Evolutionary conservation across 2,329 filamentous ascomycete species (phyloP), one percentile per base, ranked within the genome.

Genomic region (Diaporthe ampelina): DNA sequence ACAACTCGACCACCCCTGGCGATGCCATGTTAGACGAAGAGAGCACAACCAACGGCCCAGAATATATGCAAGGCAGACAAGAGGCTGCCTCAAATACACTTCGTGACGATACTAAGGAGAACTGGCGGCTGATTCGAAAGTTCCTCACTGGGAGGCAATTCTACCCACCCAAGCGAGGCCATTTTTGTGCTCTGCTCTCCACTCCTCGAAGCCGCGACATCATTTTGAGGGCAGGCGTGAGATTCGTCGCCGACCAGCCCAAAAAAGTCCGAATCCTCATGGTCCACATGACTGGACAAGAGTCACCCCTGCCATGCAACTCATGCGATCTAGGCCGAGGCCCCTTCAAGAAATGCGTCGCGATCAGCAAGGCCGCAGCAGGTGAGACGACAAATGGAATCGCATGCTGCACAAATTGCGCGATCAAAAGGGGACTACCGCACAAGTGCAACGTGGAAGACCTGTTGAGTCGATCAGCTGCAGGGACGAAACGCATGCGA

Each of bases 401-500:
- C 1, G n/a, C 59, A 0, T 63, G 70, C 17, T 75, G 73, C 19
- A 67, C 72, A 10, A 75, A 73, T 8, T 75, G 73, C 48, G 71
- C 48, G 17, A 58, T 21, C 17, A 70, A 48, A 1, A 29, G 37
- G 5, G 1, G 9, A 1, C 5, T 54, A 2, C 29, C 43, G 4
- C 21, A 8, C 0, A n/a, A 7, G 8, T 75, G 73, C 21, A 72
- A 70, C 8, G 4, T 73, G 3, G 2, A 52, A 35, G 35, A 61
- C 24, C 4, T 69, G 8, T 17, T 43, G 40, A 17, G n/a, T 3
- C 7, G 61, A 11, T n/a, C n/a, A 13, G 13, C 13, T 26, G 10
- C 7, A 11, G 7, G 1, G 1, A 15, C 4, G 4, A 13, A 24
- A 21, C 21, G 1, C 29, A 26, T 24, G 10, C 29, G 21, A 11